Evolutionary conservation across 495 filamentous ascomycete species (phyloP).

Genomic region (Oidiodendron maius): DNA sequence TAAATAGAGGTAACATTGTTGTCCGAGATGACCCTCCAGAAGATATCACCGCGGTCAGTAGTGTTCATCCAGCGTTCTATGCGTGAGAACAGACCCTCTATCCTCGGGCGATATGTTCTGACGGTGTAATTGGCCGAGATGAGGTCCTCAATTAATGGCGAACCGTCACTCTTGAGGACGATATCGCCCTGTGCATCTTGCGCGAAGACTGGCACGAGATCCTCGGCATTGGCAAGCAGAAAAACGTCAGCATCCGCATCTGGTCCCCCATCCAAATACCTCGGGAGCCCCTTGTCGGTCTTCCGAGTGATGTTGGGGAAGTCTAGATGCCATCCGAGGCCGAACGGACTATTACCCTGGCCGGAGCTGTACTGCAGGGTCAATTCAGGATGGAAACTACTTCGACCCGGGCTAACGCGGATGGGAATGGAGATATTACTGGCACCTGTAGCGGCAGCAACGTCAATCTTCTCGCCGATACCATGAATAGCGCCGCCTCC

Average conservation of each 20-base stretch:
- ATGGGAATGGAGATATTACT: conserved; percentile 1
- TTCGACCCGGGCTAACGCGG: neutral
- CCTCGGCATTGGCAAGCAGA: conserved; percentile 19
- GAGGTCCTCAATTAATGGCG: neutral
- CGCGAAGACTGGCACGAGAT: conserved; percentile 19
- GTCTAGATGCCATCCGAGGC: conserved; percentile 27
- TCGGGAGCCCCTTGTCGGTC: conserved; percentile 23
- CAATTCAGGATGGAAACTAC: conserved; percentile 3
- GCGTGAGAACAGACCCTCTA: conserved; percentile 10
- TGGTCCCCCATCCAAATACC: conserved; percentile 23
- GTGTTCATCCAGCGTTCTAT: conserved; percentile 24
- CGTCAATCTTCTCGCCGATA: conserved; percentile 7
- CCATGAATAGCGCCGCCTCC: conserved; percentile 6
- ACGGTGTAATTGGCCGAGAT: conserved; percentile 2
- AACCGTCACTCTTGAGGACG: neutral
- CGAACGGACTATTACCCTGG: conserved; percentile 28
- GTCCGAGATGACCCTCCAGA: conserved; percentile 19
- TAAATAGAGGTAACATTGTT: conserved; percentile 11
- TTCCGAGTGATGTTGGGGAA: conserved; percentile 22
- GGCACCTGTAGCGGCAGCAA: neutral
- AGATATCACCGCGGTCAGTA: neutral
- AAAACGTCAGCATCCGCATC: conserved; percentile 20
- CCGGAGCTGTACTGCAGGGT: conserved; percentile 26
- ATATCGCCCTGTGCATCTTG: neutral
- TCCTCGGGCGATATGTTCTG: neutral